Evolutionary conservation across 1,139 yeast species (phyloP).

Genomic region (Spencermartinsiella ligniputridi): DNA sequence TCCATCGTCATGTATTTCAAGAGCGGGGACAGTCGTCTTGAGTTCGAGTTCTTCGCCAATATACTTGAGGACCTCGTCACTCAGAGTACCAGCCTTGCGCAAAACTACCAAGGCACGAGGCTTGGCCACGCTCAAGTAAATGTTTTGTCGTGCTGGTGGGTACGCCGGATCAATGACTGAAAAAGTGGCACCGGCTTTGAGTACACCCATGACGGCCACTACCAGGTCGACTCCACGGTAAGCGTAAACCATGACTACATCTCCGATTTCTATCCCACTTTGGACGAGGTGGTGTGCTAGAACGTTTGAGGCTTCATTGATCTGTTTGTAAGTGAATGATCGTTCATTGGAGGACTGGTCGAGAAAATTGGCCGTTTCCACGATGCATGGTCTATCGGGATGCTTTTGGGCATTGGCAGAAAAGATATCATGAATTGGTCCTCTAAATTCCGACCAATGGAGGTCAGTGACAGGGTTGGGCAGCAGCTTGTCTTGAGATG

Average conservation of each 20-base stretch:
- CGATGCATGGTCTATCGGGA: slow-evolving; percentile 86
- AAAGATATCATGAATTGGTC: slow-evolving; percentile 95
- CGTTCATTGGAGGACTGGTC: slow-evolving; percentile 53
- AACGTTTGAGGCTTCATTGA: slow-evolving; percentile 88
- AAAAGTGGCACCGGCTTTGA: slow-evolving; percentile 97
- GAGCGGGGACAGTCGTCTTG: slow-evolving; percentile 66
- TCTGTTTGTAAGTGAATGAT: slow-evolving; percentile 75
- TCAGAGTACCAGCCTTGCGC: slow-evolving; percentile 82
- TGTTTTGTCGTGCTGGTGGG: slow-evolving; percentile 96
- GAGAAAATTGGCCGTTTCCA: slow-evolving; percentile 77
- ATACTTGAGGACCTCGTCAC: slow-evolving; percentile 70
- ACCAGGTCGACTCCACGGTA: slow-evolving; percentile 95
- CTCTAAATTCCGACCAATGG: slow-evolving; percentile 88
- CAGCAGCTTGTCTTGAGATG: slow-evolving; percentile 50
- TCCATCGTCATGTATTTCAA: slow-evolving; percentile 78
- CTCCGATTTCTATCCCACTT: slow-evolving; percentile 83
- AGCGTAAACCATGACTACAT: slow-evolving; percentile 95
- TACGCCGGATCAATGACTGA: slow-evolving; percentile 98
- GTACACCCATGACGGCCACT: slow-evolving; percentile 95
- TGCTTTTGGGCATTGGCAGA: slow-evolving; percentile 72
- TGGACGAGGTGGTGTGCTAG: slow-evolving; percentile 83
- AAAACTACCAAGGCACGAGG: slow-evolving; percentile 88
- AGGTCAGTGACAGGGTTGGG: slow-evolving; percentile 88
- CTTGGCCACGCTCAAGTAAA: slow-evolving; percentile 86
- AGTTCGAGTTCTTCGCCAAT: slow-evolving; percentile 68